Evolutionary conservation across 2,329 filamentous ascomycete genomes (phyloP).

Genomic region (Anisogramma anomala): DNA sequence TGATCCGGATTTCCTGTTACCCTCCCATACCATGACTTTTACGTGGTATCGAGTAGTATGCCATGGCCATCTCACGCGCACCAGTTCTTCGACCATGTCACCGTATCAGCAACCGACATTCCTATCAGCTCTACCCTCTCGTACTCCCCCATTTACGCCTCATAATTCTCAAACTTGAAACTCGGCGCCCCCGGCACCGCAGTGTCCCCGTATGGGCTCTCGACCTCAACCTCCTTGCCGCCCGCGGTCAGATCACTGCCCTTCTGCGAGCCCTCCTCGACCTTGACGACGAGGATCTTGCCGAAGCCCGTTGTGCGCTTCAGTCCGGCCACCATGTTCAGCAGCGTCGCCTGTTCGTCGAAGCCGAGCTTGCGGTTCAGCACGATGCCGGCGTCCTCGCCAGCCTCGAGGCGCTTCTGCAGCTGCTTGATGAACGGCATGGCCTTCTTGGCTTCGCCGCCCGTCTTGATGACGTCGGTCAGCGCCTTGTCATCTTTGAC

Average conservation of each 20-base stretch:
- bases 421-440: constrained; percentile 91
- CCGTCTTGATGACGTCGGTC: constrained; percentile 66
- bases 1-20: too few relatives aligned
- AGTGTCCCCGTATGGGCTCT: constrained; percentile 51
- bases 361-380: constrained; percentile 79
- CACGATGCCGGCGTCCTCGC: constrained; percentile 55
- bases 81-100: too few relatives aligned
- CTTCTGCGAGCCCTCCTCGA: constrained; percentile 59
- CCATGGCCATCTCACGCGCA: too few relatives aligned
- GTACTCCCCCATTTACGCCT: constrained; percentile 21
- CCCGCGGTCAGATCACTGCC: constrained; percentile 42
- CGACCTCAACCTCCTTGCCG: constrained; percentile 44
- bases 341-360: constrained; percentile 65
- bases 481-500: constrained; percentile 68
- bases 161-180: constrained; percentile 77
- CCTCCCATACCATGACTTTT: too few relatives aligned
- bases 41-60: too few relatives aligned
- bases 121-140: not conserved
- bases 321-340: constrained; percentile 67
- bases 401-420: constrained; percentile 69
- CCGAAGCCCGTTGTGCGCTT: constrained; percentile 58
- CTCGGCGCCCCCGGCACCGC: constrained; percentile 74
- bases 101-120: too few relatives aligned
- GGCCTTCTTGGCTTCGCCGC: constrained; percentile 87
- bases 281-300: constrained; percentile 56